Evolutionary conservation across 371 early-diverging fungal genomes (phyloP), one percentile per base, ranked within the genome.

Genomic region (Mortierella sp.): DNA sequence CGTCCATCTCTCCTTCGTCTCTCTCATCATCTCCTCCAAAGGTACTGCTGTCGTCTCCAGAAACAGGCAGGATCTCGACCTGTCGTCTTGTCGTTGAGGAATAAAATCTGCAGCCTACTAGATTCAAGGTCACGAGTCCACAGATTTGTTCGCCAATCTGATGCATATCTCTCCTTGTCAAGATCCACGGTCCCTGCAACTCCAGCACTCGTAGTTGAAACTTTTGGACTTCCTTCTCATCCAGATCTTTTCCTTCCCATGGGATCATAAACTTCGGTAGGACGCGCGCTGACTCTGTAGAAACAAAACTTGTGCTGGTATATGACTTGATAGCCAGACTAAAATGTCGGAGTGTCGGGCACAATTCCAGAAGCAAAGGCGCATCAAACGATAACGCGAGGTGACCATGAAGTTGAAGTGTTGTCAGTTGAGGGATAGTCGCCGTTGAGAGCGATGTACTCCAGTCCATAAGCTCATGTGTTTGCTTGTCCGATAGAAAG

Each of bases 101-200:
- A 38, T 55, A 57, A 50, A 73, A 63, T 22, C 73, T 67, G 21
- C 73, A 73, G 2, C 63, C 68, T 15, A 67, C 66, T 9, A 73
- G 58, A 33, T 63, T 63, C 38, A 73, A 47, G 4, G n/a, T 48
- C 2, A 50, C 28, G 43, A 73, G 41, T 3, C 63, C 63, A 15
- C 36, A 16, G n/a, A 73, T 40, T 33, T 63, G 67, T 16, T 57
- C 53, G 2, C 48, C 67, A 16, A 73, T 57, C 41, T 63, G 67
- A 38, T 55, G 50, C 63, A 73, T 33, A 41, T 73, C 73, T 9
- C 9, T 38, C 0, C 61, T 57, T 16, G 63, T 62, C 47, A 73
- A 55, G 24, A 73, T 67, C 73, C 73, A 73, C 0, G 67, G 48
- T 4, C 73, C 73, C 16, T 73, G 67, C n/a, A 73, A 40, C 24